Conservation (phyloP, 148 eudicot species). For the Amaranthus palmeri region DNA sequence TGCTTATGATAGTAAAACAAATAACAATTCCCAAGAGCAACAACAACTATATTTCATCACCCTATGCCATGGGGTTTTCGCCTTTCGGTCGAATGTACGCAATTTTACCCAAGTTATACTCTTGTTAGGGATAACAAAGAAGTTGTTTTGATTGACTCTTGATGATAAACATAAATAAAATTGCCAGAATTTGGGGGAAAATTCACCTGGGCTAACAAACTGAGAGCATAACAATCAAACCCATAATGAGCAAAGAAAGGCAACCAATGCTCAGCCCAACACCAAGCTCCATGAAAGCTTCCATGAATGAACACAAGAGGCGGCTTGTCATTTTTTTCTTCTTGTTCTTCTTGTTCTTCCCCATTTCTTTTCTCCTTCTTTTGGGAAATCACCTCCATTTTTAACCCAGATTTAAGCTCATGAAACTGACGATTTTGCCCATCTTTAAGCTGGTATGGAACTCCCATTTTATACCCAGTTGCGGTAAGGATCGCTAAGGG, state of each 20-base stretch:
- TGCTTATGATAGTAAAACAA: too few relatives aligned
- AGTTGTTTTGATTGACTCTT: too few relatives aligned
- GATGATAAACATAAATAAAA: background rate
- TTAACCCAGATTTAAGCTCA: constrained; percentile 78
- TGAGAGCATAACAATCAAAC: constrained; percentile 71
- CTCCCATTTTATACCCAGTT: constrained; percentile 37
- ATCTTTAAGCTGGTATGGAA: constrained; percentile 53
- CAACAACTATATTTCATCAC: too few relatives aligned
- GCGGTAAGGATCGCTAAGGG: constrained; percentile 33
- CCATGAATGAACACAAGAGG: constrained; percentile 82
- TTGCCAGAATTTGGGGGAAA: background rate
- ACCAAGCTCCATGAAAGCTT: constrained; percentile 95
- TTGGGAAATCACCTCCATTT: constrained; percentile 79
- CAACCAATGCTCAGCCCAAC: constrained; percentile 92
- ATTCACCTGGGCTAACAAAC: constrained; percentile 75
- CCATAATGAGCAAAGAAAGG: constrained; percentile 77
- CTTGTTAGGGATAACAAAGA: too few relatives aligned
- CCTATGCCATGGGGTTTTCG: too few relatives aligned
- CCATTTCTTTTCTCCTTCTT: constrained; percentile 24
- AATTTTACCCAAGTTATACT: too few relatives aligned
- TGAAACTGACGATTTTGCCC: constrained; percentile 78
- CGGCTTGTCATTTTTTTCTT: constrained; percentile 32
- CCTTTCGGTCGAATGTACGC: too few relatives aligned
- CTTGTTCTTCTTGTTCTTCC: constrained; percentile 17
- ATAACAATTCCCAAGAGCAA: too few relatives aligned